Evolutionary conservation across 2,329 filamentous ascomycete genomes (phyloP), one percentile per base, ranked within the genome.

Genomic region (Colletotrichum navitas): DNA sequence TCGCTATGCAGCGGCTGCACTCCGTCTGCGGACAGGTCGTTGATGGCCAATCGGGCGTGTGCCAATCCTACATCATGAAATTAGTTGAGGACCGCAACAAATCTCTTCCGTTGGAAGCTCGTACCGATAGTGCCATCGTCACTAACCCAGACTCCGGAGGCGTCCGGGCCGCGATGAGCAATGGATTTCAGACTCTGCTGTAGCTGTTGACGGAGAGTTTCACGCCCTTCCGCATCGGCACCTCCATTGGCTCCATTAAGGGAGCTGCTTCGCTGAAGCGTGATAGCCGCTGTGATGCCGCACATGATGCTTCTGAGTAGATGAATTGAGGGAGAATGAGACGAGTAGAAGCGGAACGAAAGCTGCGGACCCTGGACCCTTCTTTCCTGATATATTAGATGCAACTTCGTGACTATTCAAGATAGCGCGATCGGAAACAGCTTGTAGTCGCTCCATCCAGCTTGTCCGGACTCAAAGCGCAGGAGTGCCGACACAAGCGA

Each of bases 21-120:
- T 1, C 84, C 87, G n/a, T 78, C 77, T 0, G 82, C 77, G 10
- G 81, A 83, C 0, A 88, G 81, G 73, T 89, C 87, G 73, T 86
- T 86, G 76, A 88, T 88, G 21, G 85, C 81, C 12, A 88, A 79
- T n/a, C 86, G 83, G 55, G 82, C 82, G 75, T 88, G 86, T 18
- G 81, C 86, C 34, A 88, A 80, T 6, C 76, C 80, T 59, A n/a
- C 12, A 32, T 0, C 3, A n/a, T 21, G 5, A 5, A 12, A 7
- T 63, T 1, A 63, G 29, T 36, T 18, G 26, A 26, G 5, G 21
- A 11, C 10, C 16, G 26, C n/a, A 10, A n/a, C 0, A 4, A 24
- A 47, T 29, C 4, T n/a, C 7, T 4, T 3, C 4, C 45, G 73
- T 16, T 45, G 29, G 2, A 10, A 14, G 55, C 76, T 73, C 8